Percentiles rank a stretch among this genome's conserved stretches.
These are phyloP conservation scores for Leishmania martiniquensis DNA, from an alignment of 208 protist genomes.

Conservation along the genomic window DNA sequence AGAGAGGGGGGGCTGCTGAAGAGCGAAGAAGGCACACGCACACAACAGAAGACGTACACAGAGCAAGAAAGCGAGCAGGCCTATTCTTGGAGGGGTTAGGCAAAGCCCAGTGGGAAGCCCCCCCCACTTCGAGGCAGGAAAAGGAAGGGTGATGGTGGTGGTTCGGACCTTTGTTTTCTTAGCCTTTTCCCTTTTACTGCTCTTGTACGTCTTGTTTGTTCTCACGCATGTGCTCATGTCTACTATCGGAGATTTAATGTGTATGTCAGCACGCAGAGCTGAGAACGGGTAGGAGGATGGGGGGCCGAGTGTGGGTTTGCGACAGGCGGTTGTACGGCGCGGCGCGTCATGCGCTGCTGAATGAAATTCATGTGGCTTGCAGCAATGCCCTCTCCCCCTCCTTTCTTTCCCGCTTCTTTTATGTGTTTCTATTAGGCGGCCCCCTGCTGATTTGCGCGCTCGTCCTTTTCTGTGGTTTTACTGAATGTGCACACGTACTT, in stretches of 20 bases:
- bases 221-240: neutral
- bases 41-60: neutral
- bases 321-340: neutral
- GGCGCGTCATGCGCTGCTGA: neutral
- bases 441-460: neutral
- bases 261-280: neutral
- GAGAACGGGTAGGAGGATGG: neutral
- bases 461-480: neutral
- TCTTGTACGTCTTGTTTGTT: neutral
- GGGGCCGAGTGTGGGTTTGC: neutral
- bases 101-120: neutral
- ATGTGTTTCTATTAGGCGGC: neutral
- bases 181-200: neutral
- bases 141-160: too few species aligned
- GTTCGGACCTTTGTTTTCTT: neutral
- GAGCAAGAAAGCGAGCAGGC: neutral
- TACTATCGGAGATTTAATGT: neutral
- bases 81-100: neutral
- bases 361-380: neutral
- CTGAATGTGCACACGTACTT: neutral
- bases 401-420: conserved; percentile 1
- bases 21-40: neutral
- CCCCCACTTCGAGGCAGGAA: too few species aligned
- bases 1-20: neutral
- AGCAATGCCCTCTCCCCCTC: neutral